A percentile compares a stretch with the other conserved stretches of the same genome.
phyloP scores from a whole-genome alignment of 2,329 filamentous ascomycete species.

The Fusarium stilboides region DNA sequence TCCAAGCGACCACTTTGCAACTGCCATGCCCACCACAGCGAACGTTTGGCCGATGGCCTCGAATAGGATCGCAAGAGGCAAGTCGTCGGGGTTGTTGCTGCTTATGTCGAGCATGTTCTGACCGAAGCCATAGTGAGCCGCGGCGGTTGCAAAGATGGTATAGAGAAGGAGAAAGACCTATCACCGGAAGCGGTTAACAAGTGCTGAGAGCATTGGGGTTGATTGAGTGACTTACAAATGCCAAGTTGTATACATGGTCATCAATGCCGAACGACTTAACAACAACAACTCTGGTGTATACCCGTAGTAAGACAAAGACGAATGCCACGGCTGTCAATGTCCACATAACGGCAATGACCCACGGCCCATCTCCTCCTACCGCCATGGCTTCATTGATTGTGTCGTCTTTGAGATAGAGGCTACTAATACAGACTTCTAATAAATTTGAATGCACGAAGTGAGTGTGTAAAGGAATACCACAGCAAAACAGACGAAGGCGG shows the following conservation, averaged over 20 bases:
- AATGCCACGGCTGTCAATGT: constrained; percentile 44
- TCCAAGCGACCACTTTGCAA: constrained; percentile 58
- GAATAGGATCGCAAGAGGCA: constrained; percentile 50
- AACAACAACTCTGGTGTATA: constrained; percentile 55
- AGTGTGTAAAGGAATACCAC: too few species aligned
- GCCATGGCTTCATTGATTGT: constrained; percentile 20
- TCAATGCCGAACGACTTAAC: constrained; percentile 54
- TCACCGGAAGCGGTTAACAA: background rate
- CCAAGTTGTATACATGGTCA: constrained; percentile 54
- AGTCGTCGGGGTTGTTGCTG: constrained; percentile 30
- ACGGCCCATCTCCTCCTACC: constrained; percentile 39
- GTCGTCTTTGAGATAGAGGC: too few species aligned
- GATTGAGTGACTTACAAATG: constrained; percentile 25
- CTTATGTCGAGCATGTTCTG: constrained; percentile 49
- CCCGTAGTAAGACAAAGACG: constrained; percentile 54
- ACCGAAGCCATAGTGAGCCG: constrained; percentile 55
- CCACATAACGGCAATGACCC: constrained; percentile 51
- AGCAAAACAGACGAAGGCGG: too few species aligned
- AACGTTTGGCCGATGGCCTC: constrained; percentile 56
- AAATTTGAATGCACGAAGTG: too few species aligned
- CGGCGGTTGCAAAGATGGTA: constrained; percentile 52
- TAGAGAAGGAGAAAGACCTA: constrained; percentile 52
- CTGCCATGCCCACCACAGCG: constrained; percentile 57
- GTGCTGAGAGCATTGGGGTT: accelerated
- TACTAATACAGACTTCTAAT: too few species aligned